Base-by-base conservation (phyloP, 2,329 filamentous ascomycete genomes). In the Chaetomium globosum region DNA sequence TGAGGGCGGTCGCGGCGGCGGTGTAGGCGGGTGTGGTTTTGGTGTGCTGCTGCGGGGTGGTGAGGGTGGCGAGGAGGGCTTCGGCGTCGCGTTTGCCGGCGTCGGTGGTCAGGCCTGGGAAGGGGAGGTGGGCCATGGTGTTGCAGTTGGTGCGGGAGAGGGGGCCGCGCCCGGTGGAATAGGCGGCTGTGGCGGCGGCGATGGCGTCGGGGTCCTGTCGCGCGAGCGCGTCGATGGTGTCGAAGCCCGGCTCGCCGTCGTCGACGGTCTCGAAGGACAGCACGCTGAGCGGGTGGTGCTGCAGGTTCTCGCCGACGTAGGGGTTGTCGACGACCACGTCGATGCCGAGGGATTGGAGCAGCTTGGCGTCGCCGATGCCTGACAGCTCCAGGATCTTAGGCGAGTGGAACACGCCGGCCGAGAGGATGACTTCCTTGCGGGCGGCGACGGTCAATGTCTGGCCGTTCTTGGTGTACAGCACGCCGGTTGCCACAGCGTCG, bases 301-400 rank as follows among this genome's bases (percentile, higher is more conserved):
- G 72, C 62, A 81, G 76, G 61, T 81, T 77, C 64, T 78, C 74
- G 19, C 81, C 81, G 3, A 83, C 80, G 55, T 77, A 75, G 5
- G 78, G 75, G 33, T 80, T 77, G 60, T 80, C 75, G 28, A 79
- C 72, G 4, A 79, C 68, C 4, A 75, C 71, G 21, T 74, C 71
- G 13, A 82, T 77, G 3, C 75, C 77, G 21, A 76, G 73, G 19
- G 71, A 71, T 9, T 74, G 64, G 3, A 85, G 79, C 2, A 82
- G 70, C 19, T 75, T 71, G 10, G 75, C 72, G 51, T 77, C 75
- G 36, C 77, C 77, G 53, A 79, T 75, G 7, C 77, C 77, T 1
- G 76, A 77, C 16, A 75, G 62, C 60, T 76, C 73, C 2, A 78
- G 71, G 1, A 77, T 55, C 48, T 75, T 73, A 2, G 76, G 75